Evolutionary conservation across 2,329 filamentous ascomycete genomes (phyloP).

Genomic region (Calonectria henricotiae): DNA sequence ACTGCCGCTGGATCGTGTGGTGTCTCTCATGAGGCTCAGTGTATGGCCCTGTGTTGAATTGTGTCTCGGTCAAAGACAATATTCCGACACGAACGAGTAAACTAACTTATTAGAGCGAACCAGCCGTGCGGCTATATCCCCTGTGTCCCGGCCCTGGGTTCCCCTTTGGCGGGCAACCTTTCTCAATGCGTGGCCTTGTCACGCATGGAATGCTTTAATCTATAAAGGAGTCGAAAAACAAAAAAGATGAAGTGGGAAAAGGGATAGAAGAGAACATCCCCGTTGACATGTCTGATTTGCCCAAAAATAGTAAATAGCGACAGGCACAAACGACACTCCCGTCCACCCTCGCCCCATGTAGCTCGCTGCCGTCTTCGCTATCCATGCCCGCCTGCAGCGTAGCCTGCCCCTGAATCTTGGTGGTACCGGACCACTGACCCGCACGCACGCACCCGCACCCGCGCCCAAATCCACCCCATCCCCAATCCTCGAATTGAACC

Average conservation of each 20-base stretch:
- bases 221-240: constrained; percentile 9
- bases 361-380: constrained; percentile 21
- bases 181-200: constrained; percentile 1
- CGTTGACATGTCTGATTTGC: constrained; percentile 17
- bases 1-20: constrained; percentile 23
- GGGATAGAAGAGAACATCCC: constrained; percentile 2
- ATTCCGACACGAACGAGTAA: constrained; percentile 15
- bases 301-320: constrained; percentile 10
- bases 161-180: background rate
- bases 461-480: constrained; percentile 29
- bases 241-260: background rate
- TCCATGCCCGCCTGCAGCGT: constrained; percentile 19
- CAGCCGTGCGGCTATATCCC: constrained; percentile 15
- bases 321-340: constrained; percentile 16
- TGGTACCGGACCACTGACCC: constrained; percentile 37
- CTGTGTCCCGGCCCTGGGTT: constrained; percentile 6
- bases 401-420: constrained; percentile 38
- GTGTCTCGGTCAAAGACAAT: constrained; percentile 32
- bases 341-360: constrained; percentile 16
- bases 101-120: constrained; percentile 13
- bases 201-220: constrained; percentile 18
- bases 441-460: constrained; percentile 31
- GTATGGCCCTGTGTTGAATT: constrained; percentile 25
- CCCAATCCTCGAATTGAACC: constrained; percentile 32
- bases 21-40: background rate